Percentiles rank a stretch among this genome's conserved stretches.
phyloP scores from a whole-genome alignment of 225 moss, liverwort and hornwort species.

The Rhytidiadelphus loreus region DNA sequence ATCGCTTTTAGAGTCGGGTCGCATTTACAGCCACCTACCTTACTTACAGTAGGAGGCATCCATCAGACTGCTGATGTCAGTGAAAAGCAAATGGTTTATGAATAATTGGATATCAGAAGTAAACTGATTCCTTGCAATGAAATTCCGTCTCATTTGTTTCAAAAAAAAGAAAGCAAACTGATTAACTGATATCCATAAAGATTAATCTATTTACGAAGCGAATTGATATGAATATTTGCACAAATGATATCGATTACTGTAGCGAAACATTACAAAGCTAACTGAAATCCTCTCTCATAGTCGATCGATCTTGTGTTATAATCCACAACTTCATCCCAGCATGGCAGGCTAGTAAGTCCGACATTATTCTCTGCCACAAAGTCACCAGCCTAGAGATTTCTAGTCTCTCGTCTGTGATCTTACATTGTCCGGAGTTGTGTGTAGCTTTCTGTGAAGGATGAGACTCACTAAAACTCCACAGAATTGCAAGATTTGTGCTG shows the following conservation, averaged over 20 bases:
- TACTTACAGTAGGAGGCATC: no score
- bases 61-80: background rate
- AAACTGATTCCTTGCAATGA: no score
- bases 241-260: background rate
- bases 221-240: background rate
- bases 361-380: background rate
- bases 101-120: no score
- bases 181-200: background rate
- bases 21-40: no score
- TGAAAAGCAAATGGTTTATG: background rate
- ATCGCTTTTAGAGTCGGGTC: no score
- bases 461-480: background rate
- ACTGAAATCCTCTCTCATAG: background rate
- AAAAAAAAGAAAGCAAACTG: no score
- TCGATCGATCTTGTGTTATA: background rate
- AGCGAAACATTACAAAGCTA: background rate
- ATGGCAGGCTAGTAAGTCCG: background rate
- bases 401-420: no score
- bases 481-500: background rate
- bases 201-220: background rate
- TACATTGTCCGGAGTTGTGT: background rate
- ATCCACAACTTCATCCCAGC: background rate
- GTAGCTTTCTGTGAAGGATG: background rate
- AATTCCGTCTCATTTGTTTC: no score
- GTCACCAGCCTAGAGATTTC: background rate